Evolutionary conservation across 169 alveolate species (phyloP), one percentile per base, ranked within the genome.

Genomic region (Plasmodium gaboni): DNA sequence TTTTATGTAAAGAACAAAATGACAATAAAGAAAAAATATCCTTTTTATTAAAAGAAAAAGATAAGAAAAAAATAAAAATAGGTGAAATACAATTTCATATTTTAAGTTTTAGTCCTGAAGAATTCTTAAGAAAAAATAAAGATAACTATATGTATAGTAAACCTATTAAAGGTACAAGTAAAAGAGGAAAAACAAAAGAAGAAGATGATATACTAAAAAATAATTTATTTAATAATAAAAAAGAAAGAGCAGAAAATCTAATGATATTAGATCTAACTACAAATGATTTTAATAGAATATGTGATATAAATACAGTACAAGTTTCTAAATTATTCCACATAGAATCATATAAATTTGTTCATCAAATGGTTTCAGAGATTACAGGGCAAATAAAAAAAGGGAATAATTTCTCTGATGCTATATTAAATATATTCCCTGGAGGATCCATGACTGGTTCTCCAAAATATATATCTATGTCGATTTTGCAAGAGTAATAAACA

Each of bases 361-460:
- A 89, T 60, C 94, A 93, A 64, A 87, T 93, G 74, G 94, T 93
- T 5, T 93, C 95, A 15, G 65, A 87, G n/a, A 67, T 93, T 24
- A 46, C 85, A 7, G 95, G 95, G 6, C 19, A 57, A 51, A 83
- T 76, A 7, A 13, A 72, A 87, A 57, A 60, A 12, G 32, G 17
- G 5, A 55, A 60, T 12, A 70, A 61, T 61, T 67, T 74, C 22
- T 32, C 90, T 1, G 91, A 88, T 60, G 93, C 93, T 9, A 73
- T 93, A 17, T 46, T 73, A 4, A 88, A 91, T 17, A 63, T 89
- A 9, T 93, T 93, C 73, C 94, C 95, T 7, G 95, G 94, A 4
- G 95, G 94, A 0, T 85, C 93, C 46, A 83, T 93, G 95, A 93
- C 94, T 8, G 95, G 95, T 2, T 89, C 95, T 8, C 95, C 95